phyloP scores from a whole-genome alignment of 192 early-diverging fungal species.

The Linnemannia zychae region DNA sequence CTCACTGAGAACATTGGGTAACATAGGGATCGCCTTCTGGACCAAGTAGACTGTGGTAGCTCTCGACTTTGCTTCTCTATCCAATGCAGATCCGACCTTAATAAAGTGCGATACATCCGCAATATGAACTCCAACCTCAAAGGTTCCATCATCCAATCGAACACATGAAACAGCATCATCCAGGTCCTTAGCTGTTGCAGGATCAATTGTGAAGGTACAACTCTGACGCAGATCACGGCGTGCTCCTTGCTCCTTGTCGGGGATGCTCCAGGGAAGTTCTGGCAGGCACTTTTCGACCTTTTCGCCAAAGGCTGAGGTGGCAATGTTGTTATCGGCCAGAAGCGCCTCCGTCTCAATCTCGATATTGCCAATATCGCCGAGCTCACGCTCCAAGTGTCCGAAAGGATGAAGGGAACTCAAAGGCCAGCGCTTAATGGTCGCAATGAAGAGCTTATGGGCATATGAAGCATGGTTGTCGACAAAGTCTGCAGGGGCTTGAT shows the following conservation, averaged over 20 bases:
- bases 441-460: constrained; percentile 70
- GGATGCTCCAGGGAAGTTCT: constrained; percentile 81
- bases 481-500: constrained; percentile 78
- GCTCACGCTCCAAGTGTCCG: constrained; percentile 75
- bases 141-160: constrained; percentile 71
- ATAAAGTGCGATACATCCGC: constrained; percentile 98
- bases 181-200: constrained; percentile 80
- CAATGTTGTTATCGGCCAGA: constrained; percentile 86
- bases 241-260: constrained; percentile 71
- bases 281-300: constrained; percentile 84
- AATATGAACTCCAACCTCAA: constrained; percentile 87
- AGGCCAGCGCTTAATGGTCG: constrained; percentile 82
- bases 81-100: constrained; percentile 91
- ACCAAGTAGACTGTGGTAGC: constrained; percentile 96
- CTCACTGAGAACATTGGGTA: constrained; percentile 90
- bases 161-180: constrained; percentile 86
- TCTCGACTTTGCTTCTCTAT: constrained; percentile 91
- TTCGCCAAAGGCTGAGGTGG: constrained; percentile 78
- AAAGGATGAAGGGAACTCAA: constrained; percentile 80
- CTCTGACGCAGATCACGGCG: constrained; percentile 81
- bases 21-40: constrained; percentile 96
- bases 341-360: constrained; percentile 85
- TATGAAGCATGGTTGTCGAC: constrained; percentile 75
- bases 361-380: constrained; percentile 86
- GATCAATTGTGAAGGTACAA: constrained; percentile 93